Evolutionary conservation across 2,329 filamentous ascomycete genomes (phyloP).

Genomic region (Talaromyces marneffei): DNA sequence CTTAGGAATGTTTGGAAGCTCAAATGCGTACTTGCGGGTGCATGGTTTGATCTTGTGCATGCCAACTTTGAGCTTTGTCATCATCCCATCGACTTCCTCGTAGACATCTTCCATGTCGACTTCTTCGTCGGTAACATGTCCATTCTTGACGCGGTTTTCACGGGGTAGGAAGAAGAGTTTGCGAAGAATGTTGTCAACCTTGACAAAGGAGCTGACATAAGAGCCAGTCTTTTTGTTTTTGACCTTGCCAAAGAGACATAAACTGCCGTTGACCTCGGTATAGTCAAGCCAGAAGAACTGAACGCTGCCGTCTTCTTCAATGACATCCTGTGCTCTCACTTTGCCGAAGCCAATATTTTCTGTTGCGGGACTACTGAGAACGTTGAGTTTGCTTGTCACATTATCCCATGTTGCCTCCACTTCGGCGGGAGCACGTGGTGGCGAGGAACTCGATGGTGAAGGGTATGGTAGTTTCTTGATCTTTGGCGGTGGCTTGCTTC

Average conservation of each 20-base stretch:
- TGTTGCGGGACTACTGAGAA: constrained; percentile 66
- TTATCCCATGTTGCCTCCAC: constrained; percentile 86
- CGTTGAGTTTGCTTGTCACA: constrained; percentile 78
- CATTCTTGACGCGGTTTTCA: constrained; percentile 53
- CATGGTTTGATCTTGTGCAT: constrained; percentile 93
- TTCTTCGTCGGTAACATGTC: constrained; percentile 66
- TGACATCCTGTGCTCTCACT: constrained; percentile 71
- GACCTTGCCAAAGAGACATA: constrained; percentile 95
- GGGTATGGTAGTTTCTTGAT: constrained; percentile 63
- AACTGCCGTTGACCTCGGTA: constrained; percentile 79
- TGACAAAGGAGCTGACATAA: constrained; percentile 90
- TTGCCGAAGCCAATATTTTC: constrained; percentile 67
- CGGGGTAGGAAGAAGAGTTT: constrained; percentile 92
- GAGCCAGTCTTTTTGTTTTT: constrained; percentile 74
- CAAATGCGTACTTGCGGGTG: constrained; percentile 90
- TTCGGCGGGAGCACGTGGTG: constrained; percentile 54
- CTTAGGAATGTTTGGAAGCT: constrained; percentile 77
- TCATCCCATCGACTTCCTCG: constrained; percentile 77
- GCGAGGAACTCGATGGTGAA: constrained; percentile 71
- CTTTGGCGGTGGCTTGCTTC: constrained; percentile 71
- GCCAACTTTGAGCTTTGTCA: constrained; percentile 77
- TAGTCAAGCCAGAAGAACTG: constrained; percentile 98
- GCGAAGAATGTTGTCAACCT: constrained; percentile 86
- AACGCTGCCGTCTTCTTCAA: constrained; percentile 88
- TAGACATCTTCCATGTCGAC: constrained; percentile 87